phyloP scores from a whole-genome alignment of 169 alveolate species.

The Amoebophrya sp. region DNA sequence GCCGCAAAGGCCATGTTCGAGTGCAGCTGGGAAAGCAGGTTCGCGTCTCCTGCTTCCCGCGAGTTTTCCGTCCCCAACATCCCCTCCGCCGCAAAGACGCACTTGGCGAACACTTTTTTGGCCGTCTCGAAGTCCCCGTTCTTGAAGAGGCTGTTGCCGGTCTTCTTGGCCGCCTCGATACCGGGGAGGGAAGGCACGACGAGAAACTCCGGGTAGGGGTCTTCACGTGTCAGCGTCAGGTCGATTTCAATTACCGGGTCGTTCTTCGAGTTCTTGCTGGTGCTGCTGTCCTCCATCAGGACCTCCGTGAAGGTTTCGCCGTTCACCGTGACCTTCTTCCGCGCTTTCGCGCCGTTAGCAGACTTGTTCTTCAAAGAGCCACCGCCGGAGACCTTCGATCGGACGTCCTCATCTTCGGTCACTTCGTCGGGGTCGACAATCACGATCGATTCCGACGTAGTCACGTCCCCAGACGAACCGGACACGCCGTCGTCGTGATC shows the following conservation, averaged over 20 bases:
- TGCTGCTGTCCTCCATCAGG: too few species aligned
- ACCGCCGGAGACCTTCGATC: too few species aligned
- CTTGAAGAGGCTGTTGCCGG: background rate
- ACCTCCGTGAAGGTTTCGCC: too few species aligned
- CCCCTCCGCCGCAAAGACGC: background rate
- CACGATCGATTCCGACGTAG: background rate
- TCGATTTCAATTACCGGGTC: too few species aligned
- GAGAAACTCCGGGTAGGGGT: background rate
- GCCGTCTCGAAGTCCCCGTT: background rate
- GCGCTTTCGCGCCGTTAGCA: too few species aligned
- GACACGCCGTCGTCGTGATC: background rate
- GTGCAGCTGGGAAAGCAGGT: too few species aligned
- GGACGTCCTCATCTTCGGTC: background rate
- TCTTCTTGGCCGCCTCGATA: background rate
- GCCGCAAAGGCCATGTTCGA: background rate
- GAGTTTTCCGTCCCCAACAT: background rate
- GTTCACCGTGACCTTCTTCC: too few species aligned
- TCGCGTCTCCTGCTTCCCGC: background rate
- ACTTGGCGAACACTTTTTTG: background rate
- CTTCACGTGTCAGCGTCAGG: background rate
- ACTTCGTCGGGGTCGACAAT: background rate
- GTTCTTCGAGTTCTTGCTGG: too few species aligned
- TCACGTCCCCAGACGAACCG: background rate
- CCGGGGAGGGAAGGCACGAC: background rate
- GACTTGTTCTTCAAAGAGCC: too few species aligned